Base-by-base conservation (phyloP, 345 rosid species). In the Turnera subulata region DNA sequence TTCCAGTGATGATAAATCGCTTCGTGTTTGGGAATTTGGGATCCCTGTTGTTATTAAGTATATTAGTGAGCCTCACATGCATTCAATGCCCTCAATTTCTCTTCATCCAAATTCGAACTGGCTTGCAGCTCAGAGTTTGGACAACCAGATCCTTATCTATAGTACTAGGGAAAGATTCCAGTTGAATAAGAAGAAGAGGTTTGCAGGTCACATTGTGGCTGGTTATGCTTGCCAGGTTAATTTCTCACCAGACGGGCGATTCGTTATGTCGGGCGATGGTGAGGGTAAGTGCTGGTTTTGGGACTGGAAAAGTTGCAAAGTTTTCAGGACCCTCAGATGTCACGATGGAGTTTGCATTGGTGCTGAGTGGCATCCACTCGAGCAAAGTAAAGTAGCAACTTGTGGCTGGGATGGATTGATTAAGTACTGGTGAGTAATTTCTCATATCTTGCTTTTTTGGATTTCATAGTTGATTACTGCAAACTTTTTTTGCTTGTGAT, bases 381-480 rank as follows among this genome's bases (percentile, higher is more conserved):
- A 93, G 67, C 97, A 85, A 67, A 93, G 99, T 67, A 93, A 87
- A 80, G 99, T 89, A 5, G 99, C 97, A 29, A 93, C 99, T 18
- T 93, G 99, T 77, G 88, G 99, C 60, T 93, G 99, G 99, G 99
- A 93, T 57, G 99, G 99, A 72, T 75, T 89, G 72, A 93, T 93
- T 56, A 89, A 93, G 79, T 93, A 93, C 77, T 93, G 96, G 97
- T 93, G 57, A 66, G 94, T 68, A 39, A 52, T 64, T 33, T 72
- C 40, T 55, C 61, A 13, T 43, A 19, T 46, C 33, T 25, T 15
- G 12, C n/a, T 9, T 42, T 26, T 21, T 50, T 17, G 14, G 5
- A 38, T 48, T 15, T 20, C 9, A 49, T 48, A 18, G 9, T 18
- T 29, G 35, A 29, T n/a, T n/a, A 29, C 4, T 29, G 35, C 35